phyloP scores from a whole-genome alignment of 495 filamentous ascomycete species.

The Halenospora varia region DNA sequence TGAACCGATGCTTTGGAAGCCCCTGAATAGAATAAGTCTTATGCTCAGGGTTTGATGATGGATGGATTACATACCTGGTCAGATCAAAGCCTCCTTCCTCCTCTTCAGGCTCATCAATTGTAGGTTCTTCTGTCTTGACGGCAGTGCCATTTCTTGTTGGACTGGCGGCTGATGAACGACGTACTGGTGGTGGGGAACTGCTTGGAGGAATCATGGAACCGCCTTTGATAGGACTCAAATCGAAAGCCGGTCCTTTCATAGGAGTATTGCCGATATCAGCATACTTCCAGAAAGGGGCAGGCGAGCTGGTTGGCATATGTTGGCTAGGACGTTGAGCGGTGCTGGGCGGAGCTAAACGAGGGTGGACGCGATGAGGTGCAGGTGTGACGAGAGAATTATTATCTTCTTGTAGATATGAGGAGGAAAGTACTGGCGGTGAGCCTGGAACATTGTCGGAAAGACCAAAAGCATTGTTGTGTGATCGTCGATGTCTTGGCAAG shows the following conservation, averaged over 20 bases:
- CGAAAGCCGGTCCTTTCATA: constrained; percentile 46
- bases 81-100: constrained; percentile 39
- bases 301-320: constrained; percentile 91
- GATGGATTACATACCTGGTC: constrained; percentile 16
- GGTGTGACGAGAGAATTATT: constrained; percentile 69
- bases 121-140: constrained; percentile 28
- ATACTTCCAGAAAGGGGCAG: constrained; percentile 97
- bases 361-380: constrained; percentile 77
- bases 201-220: constrained; percentile 47
- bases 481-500: constrained; percentile 44
- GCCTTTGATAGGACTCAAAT: constrained; percentile 46
- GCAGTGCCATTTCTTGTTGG: constrained; percentile 20
- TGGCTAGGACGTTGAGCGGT: constrained; percentile 88
- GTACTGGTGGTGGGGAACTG: constrained; percentile 45
- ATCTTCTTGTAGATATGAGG: constrained; percentile 52
- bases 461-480: constrained; percentile 44
- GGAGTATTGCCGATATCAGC: constrained; percentile 75
- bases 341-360: constrained; percentile 79
- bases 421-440: constrained; percentile 69
- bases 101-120: constrained; percentile 50
- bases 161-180: constrained; percentile 23
- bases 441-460: constrained; percentile 54
- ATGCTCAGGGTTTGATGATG: background rate
- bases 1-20: constrained; percentile 67
- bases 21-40: constrained; percentile 41